Evolutionary conservation across 805 yeast species (phyloP).

Genomic region (Priceomyces fermenticarens): DNA sequence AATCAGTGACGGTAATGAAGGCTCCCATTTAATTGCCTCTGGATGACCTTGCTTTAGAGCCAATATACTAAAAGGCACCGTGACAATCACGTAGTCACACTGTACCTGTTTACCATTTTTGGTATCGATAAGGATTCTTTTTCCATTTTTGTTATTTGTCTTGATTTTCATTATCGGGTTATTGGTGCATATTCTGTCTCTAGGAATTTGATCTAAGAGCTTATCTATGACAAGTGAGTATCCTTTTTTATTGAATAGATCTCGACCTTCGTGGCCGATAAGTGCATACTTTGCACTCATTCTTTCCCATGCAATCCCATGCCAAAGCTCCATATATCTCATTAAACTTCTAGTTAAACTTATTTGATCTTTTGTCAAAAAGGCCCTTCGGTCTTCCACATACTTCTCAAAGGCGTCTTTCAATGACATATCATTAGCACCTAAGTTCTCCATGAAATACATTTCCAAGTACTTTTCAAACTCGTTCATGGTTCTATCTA

Average conservation of each 20-base stretch:
- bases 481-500: constrained; percentile 47
- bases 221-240: constrained; percentile 52
- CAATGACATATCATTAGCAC: constrained; percentile 50
- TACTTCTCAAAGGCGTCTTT: constrained; percentile 48
- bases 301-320: constrained; percentile 65
- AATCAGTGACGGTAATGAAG: constrained; percentile 18
- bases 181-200: constrained; percentile 33
- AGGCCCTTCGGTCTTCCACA: constrained; percentile 39
- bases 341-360: constrained; percentile 49
- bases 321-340: constrained; percentile 73
- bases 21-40: constrained; percentile 45
- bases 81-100: constrained; percentile 62
- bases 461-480: constrained; percentile 58
- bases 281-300: constrained; percentile 67
- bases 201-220: constrained; percentile 34
- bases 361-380: constrained; percentile 52
- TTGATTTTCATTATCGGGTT: constrained; percentile 41
- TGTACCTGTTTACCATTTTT: constrained; percentile 23
- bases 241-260: constrained; percentile 65
- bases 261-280: constrained; percentile 75
- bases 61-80: constrained; percentile 75
- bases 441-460: constrained; percentile 49
- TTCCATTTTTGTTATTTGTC: constrained; percentile 16
- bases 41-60: constrained; percentile 32
- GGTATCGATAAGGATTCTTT: constrained; percentile 30